Evolutionary conservation across 2,329 filamentous ascomycete species (phyloP).

Genomic region (Lojkania enalia): DNA sequence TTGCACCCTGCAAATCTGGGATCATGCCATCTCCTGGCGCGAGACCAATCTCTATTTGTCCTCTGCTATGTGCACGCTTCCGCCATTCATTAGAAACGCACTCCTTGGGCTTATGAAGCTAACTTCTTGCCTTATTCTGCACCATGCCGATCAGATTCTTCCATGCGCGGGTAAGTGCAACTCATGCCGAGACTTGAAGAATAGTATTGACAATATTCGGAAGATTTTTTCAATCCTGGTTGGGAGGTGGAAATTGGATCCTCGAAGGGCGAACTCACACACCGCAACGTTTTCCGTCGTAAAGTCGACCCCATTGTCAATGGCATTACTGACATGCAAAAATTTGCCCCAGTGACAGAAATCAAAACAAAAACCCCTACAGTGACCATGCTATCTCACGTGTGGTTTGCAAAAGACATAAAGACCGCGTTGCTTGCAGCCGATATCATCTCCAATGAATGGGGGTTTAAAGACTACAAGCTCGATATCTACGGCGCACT

Average conservation of each 20-base stretch:
- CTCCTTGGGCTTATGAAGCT: slow-evolving; percentile 47
- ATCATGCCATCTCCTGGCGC: slow-evolving; percentile 65
- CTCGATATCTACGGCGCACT: slow-evolving; percentile 66
- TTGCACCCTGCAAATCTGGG: slow-evolving; percentile 65
- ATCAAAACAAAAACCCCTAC: slow-evolving; percentile 63
- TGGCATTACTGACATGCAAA: slow-evolving; percentile 66
- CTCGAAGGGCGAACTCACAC: slow-evolving; percentile 59
- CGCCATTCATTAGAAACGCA: slow-evolving; percentile 46
- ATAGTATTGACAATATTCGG: slow-evolving; percentile 34
- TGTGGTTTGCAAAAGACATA: slow-evolving; percentile 64
- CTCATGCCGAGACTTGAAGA: slow-evolving; percentile 44
- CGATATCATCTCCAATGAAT: slow-evolving; percentile 67
- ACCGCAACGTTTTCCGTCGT: slow-evolving; percentile 60
- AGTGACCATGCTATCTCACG: slow-evolving; percentile 67
- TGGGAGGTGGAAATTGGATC: slow-evolving; percentile 67
- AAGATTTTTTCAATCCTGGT: slow-evolving; percentile 66
- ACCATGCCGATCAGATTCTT: slow-evolving; percentile 60
- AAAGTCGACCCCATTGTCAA: slow-evolving; percentile 69
- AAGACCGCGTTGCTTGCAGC: slow-evolving; percentile 66
- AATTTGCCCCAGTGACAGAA: slow-evolving; percentile 62
- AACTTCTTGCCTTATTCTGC: slow-evolving; percentile 46
- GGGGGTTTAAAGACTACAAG: slow-evolving; percentile 66
- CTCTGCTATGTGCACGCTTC: slow-evolving; percentile 46
- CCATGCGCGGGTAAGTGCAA: slow-evolving; percentile 34
- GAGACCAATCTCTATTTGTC: slow-evolving; percentile 52